These are phyloP conservation scores for Yarrowia sp. DNA, from an alignment of 805 yeast species.

Conservation along the genomic window DNA sequence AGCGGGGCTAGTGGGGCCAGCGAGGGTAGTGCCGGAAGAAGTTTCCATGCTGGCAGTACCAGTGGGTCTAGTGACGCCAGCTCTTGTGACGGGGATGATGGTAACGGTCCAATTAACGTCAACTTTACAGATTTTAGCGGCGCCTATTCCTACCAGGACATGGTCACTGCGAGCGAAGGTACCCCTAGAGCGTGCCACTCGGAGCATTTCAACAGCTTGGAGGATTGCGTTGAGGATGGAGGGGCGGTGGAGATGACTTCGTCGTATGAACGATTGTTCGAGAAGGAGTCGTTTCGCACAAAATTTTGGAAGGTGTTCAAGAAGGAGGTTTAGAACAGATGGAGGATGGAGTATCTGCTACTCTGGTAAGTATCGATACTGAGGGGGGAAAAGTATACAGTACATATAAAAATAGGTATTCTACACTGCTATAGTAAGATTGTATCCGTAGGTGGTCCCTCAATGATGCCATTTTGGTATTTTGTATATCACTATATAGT, in stretches of 20 bases:
- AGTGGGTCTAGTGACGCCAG: not conserved
- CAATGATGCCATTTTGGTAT: not conserved
- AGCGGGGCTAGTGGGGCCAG: not conserved
- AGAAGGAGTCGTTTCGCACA: not conserved
- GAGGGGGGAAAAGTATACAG: not conserved
- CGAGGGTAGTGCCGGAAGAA: not conserved
- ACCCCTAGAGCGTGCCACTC: slow-evolving; percentile 10
- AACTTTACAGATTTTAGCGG: not conserved
- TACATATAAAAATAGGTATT: not conserved
- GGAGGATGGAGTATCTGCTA: not conserved
- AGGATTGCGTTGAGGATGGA: not conserved
- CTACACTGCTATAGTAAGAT: too few species aligned
- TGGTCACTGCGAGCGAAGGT: slow-evolving; percentile 16
- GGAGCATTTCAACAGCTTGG: not conserved
- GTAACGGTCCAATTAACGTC: not conserved
- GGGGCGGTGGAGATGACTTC: not conserved
- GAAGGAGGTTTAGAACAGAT: not conserved
- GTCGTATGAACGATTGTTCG: not conserved
- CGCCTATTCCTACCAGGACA: not conserved
- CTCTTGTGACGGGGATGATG: not conserved
- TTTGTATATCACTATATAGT: not conserved
- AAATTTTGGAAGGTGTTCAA: slow-evolving; percentile 12
- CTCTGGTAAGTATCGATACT: not conserved
- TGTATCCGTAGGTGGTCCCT: not conserved
- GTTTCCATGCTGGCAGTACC: too few species aligned